Evolutionary conservation across 2,329 filamentous ascomycete species (phyloP), one percentile per base, ranked within the genome.

Genomic region (Venturia oleaginea): DNA sequence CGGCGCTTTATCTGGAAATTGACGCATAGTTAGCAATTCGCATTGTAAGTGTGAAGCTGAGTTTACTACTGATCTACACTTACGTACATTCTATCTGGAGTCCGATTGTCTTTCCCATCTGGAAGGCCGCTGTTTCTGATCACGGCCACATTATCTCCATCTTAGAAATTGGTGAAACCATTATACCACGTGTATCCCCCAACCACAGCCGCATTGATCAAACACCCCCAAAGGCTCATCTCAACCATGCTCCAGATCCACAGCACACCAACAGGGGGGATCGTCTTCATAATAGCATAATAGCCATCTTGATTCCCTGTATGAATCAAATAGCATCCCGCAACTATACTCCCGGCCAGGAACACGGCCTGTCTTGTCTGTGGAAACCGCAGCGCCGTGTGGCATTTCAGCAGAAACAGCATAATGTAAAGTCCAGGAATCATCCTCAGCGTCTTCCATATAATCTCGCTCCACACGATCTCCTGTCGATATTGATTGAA

Each of bases 191-290:
- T 57, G 22, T 57, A 57, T n/a, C 4, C 51, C 15, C 51, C 51
- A 19, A 57, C 51, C 7, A 34, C 19, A 57, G 15, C 30, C 17
- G 30, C 27, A 34, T 57, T 57, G 30, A 10, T n/a, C 30, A 57
- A 19, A 34, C 51, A 57, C 19, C 27, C 30, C 51, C 51, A 57
- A 32, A 57, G 27, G 30, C 91, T 83, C 76, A 97, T 83, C 78
- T 99, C 94, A 59, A 97, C 82, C 27, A 97, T 87, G 38, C 89
- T 86, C 92, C 93, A 97, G 4, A 97, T 83, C 92, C 93, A 97
- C 22, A 97, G 75, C 48, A 90, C 93, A 0, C 91, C 94, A 17
- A 97, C 75, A 5, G 92, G 87, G n/a, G 94, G 94, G 0, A 92
- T 89, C 67, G 86, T 86, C 78, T 96, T 95, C 91, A 97, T 92